Percentiles rank a stretch among this genome's conserved stretches.
phyloP scores from a whole-genome alignment of 176 grass and related monocot genomes.

The Elaeis guineensis region DNA sequence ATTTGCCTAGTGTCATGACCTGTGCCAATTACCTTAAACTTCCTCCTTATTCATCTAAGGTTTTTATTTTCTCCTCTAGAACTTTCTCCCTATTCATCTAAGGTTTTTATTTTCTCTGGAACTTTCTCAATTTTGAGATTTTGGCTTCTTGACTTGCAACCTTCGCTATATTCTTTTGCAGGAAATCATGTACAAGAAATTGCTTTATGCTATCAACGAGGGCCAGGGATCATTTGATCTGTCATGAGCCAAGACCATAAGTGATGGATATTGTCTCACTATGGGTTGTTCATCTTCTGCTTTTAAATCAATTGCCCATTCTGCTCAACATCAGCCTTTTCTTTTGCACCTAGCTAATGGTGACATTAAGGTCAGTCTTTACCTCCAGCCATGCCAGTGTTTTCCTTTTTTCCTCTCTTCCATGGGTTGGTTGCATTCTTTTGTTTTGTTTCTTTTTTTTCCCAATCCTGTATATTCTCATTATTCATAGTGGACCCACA shows the following conservation, averaged over 20 bases:
- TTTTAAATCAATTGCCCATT: too few relatives aligned
- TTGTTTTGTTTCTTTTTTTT: too few relatives aligned
- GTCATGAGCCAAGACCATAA: conserved; percentile 27
- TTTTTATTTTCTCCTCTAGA: conserved; percentile 23
- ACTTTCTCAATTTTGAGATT: not conserved
- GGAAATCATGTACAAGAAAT: conserved; percentile 74
- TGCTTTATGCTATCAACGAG: conserved; percentile 86
- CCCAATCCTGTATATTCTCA: too few relatives aligned
- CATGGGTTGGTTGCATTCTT: too few relatives aligned
- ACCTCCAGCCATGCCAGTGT: too few relatives aligned
- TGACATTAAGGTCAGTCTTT: too few relatives aligned
- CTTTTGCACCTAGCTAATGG: too few relatives aligned
- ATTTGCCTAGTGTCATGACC: conserved; percentile 93
- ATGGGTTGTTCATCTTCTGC: too few relatives aligned
- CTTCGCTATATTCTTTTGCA: conserved; percentile 15
- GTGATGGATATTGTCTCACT: too few relatives aligned
- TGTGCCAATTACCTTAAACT: conserved; percentile 96
- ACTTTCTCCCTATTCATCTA: conserved; percentile 72
- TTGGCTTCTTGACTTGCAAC: not conserved
- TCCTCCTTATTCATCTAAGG: conserved; percentile 84
- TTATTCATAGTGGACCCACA: too few relatives aligned
- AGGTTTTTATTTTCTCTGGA: conserved; percentile 38
- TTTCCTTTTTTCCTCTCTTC: too few relatives aligned
- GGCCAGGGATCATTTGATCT: conserved; percentile 96
- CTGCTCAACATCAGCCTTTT: too few relatives aligned